phyloP scores from a whole-genome alignment of 257 asterid species.

The Fraxinus americana region DNA sequence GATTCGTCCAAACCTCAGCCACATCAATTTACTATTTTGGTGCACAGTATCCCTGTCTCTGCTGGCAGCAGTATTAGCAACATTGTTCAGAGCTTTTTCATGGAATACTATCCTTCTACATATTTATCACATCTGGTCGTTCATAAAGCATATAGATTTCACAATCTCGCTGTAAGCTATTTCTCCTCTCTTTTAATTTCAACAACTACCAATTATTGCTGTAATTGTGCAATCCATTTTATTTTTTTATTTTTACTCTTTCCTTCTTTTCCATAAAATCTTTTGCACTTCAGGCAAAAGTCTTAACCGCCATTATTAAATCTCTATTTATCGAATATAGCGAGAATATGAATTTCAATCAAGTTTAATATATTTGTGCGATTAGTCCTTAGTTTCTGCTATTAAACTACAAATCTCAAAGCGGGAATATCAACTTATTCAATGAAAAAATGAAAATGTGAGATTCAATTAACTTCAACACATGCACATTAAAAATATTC shows the following conservation, averaged over 20 bases:
- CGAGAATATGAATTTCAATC: not conserved
- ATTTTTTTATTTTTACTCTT: too few relatives aligned
- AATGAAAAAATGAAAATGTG: not conserved
- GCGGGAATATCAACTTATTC: not conserved
- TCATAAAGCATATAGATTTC: constrained; percentile 30
- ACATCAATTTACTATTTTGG: constrained; percentile 42
- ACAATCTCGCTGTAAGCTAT: constrained; percentile 35
- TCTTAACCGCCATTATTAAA: not conserved
- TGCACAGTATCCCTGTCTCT: constrained; percentile 42
- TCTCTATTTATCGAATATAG: not conserved
- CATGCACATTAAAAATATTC: not conserved
- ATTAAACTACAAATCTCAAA: not conserved
- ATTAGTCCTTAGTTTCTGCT: not conserved
- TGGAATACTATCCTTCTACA: constrained; percentile 36
- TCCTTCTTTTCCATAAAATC: not conserved
- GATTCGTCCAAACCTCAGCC: constrained; percentile 31
- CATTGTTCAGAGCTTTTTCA: constrained; percentile 35
- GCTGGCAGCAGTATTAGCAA: constrained; percentile 26
- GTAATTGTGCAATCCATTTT: not conserved
- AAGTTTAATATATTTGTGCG: not conserved
- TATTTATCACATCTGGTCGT: constrained; percentile 46
- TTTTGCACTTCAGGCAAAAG: not conserved
- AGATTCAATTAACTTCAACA: not conserved
- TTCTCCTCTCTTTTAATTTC: not conserved
- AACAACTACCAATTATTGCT: not conserved